Base-by-base conservation (phyloP, 2,329 filamentous ascomycete species). In the Cladosporium sp. region DNA sequence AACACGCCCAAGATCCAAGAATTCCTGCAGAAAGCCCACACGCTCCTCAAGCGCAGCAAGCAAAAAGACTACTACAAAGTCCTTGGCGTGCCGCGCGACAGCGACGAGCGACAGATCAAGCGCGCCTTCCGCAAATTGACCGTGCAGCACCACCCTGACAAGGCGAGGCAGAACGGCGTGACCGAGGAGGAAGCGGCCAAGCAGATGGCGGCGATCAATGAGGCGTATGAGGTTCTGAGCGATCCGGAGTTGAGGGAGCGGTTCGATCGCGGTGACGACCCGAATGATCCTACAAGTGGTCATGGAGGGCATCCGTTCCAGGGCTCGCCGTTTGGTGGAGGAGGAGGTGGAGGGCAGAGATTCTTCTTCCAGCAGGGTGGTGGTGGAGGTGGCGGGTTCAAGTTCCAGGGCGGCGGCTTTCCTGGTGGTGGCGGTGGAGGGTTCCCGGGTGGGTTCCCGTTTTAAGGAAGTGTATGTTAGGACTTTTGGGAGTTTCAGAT, bases 21-120 rank as follows among this genome's bases (percentile, higher is more conserved):
- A 42, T 73, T 96, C 37, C 74, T 93, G 41, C 83, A 93, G 56
- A 92, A 96, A 64, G 91, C 92, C 0, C 86, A 95, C 55, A 78
- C 85, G 1, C 82, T 88, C 8, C 81, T 96, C 51, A 93, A 90
- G 71, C 86, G 89, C 47, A 95, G 88, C 67, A 96, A 96, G 73
- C 88, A 86, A 47, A 99, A 97, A 70, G 93, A 99, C 71, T 99
- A 99, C 74, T 99, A 99, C 78, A 97, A 97, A 73, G 86, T 97
- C 11, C 80, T 99, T 1, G 88, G 72, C 18, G 65, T 79, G 7
- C 64, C 79, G 1, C 80, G 82, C 53, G 91, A 96, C 62, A 88
- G 93, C 9, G 89, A 95, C 65, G 88, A 90, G 56, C 79, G 85
- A 49, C 88, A 95, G 56, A 96, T 99, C 74, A 97, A 97, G 72